Conservation (phyloP, 1,284 basidiomycete genomes). For the Coriolopsis trogii region DNA sequence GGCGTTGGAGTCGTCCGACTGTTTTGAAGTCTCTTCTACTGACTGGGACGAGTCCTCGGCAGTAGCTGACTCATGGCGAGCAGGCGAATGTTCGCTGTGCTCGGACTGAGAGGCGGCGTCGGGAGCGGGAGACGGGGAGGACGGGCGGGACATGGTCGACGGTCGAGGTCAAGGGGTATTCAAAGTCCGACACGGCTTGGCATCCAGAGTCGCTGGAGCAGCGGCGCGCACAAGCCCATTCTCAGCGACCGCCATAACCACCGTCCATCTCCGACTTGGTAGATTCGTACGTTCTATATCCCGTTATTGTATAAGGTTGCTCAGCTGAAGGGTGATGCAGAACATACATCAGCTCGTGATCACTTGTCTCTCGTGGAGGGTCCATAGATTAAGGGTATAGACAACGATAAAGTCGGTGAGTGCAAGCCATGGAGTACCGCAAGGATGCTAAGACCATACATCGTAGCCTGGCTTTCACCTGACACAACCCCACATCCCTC, state of each 20-base stretch:
- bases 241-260: background rate
- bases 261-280: constrained; percentile 3
- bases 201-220: constrained; percentile 3
- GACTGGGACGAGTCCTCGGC: background rate
- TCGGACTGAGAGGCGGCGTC: constrained; percentile 12
- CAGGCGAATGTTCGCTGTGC: constrained; percentile 1
- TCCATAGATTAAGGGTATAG: no score
- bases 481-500: no score
- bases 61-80: constrained; percentile 1
- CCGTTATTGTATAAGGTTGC: no score
- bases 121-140: constrained; percentile 20
- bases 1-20: constrained; percentile 3
- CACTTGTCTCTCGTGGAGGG: no score
- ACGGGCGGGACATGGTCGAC: constrained; percentile 27
- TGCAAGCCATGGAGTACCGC: no score
- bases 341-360: no score
- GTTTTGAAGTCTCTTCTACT: constrained; percentile 13
- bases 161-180: constrained; percentile 24
- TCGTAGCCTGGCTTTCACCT: no score
- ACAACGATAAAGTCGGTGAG: no score
- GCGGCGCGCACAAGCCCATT: constrained; percentile 3
- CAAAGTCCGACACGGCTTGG: constrained; percentile 16
- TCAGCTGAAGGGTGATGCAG: no score
- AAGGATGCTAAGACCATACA: no score
- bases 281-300: no score